phyloP scores from a whole-genome alignment of 129 eudicot species.

The Cynara cardunculus region DNA sequence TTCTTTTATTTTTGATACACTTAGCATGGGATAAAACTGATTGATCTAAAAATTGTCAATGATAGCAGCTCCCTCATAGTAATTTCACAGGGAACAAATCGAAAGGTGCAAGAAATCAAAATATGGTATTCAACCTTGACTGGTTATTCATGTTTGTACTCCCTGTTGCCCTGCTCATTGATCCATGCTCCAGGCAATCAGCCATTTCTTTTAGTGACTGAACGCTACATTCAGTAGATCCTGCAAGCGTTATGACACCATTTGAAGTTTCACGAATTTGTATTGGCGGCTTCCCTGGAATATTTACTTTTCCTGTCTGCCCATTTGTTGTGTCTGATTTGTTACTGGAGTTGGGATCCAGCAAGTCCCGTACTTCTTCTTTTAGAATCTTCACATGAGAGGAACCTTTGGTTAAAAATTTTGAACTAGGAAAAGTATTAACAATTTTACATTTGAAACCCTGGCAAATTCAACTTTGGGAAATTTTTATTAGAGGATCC shows the following conservation, averaged over 20 bases:
- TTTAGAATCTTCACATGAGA: conserved; percentile 66
- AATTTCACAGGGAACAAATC: neutral
- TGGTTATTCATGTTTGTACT: conserved; percentile 99
- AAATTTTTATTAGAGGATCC: too few species aligned
- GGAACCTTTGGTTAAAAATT: conserved; percentile 8
- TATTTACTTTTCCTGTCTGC: conserved; percentile 54
- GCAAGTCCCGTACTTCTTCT: conserved; percentile 97
- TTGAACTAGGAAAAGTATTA: neutral
- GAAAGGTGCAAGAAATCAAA: neutral
- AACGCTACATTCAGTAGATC: conserved; percentile 87
- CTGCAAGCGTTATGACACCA: conserved; percentile 97
- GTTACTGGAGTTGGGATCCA: conserved; percentile 62
- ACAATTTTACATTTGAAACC: neutral
- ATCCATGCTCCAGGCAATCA: conserved; percentile 92
- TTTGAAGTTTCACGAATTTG: conserved; percentile 94
- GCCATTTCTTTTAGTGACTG: conserved; percentile 91
- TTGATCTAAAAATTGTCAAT: too few species aligned
- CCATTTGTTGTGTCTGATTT: conserved; percentile 73
- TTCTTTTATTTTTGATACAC: too few species aligned
- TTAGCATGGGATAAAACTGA: neutral
- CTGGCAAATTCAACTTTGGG: neutral
- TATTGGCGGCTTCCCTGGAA: conserved; percentile 92
- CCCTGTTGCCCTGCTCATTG: conserved; percentile 95
- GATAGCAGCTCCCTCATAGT: neutral
- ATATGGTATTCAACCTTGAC: conserved; percentile 55